phyloP scores from a whole-genome alignment of 306 rosid species.

The Psophocarpus tetragonolobus region DNA sequence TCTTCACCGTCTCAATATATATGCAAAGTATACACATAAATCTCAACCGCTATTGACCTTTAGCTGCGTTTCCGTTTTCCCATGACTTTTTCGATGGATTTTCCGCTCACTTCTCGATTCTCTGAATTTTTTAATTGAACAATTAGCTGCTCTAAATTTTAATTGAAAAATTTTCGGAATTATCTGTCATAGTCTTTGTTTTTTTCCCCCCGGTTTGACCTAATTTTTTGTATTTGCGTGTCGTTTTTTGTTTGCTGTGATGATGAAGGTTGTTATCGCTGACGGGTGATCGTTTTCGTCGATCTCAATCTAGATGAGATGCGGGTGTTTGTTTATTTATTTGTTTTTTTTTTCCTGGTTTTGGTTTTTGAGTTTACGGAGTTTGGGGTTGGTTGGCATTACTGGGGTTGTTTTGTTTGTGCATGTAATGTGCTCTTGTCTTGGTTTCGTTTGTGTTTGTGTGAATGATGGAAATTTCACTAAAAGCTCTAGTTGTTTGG shows the following conservation, averaged over 20 bases:
- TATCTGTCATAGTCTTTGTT: not conserved
- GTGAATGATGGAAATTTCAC: not conserved
- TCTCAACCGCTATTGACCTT: not conserved
- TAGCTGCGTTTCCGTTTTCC: not conserved
- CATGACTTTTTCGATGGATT: not conserved
- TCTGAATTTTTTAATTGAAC: not conserved
- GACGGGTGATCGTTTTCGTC: not conserved
- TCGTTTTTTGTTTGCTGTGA: not conserved
- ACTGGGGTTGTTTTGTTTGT: not conserved
- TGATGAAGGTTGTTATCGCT: not conserved
- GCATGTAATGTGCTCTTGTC: not conserved
- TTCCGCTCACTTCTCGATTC: not conserved
- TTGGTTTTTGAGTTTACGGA: not conserved
- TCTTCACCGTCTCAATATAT: conserved; percentile 60
- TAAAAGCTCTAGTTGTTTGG: not conserved
- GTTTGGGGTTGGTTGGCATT: not conserved
- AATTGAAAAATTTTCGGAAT: not conserved
- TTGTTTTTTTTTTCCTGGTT: not conserved
- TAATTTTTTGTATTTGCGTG: not conserved
- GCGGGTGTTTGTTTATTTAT: not conserved
- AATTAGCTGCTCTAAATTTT: not conserved
- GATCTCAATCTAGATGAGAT: not conserved
- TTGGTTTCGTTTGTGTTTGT: not conserved
- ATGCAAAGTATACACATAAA: conserved; percentile 56
- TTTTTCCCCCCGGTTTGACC: not conserved